phyloP scores from a whole-genome alignment of 1,284 basidiomycete species.

The Meira miltonrushii region DNA sequence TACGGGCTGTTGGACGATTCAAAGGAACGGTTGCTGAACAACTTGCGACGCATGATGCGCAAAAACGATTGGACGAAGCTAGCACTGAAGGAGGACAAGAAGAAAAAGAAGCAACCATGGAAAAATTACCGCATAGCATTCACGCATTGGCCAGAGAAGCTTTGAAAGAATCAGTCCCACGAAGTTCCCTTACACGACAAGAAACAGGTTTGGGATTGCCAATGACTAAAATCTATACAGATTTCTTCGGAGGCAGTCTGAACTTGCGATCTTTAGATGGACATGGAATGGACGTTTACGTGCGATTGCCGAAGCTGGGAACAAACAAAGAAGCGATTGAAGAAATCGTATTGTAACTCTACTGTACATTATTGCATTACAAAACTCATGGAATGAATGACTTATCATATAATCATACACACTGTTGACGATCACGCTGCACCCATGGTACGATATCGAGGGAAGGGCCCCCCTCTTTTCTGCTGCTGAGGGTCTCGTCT shows the following conservation, averaged over 20 bases:
- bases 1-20: conserved; percentile 30
- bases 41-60: conserved; percentile 6
- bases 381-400: neutral
- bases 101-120: neutral
- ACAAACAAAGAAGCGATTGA: conserved; percentile 66
- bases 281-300: conserved; percentile 76
- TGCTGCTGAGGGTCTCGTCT: too few relatives aligned
- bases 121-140: neutral
- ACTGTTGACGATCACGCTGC: neutral
- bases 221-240: conserved; percentile 45
- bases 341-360: conserved; percentile 25
- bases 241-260: conserved; percentile 64
- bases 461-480: neutral
- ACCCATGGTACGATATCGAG: neutral
- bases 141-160: neutral
- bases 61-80: neutral
- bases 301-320: conserved; percentile 74
- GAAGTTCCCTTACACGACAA: conserved; percentile 15
- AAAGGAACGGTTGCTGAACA: conserved; percentile 45
- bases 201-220: conserved; percentile 44
- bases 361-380: neutral
- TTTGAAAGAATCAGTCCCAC: neutral
- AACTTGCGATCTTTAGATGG: conserved; percentile 76
- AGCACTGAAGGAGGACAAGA: neutral
- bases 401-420: conserved; percentile 3